Evolutionary conservation across 257 asterid species (phyloP).

Genomic region (Thymus quinquecostatus): DNA sequence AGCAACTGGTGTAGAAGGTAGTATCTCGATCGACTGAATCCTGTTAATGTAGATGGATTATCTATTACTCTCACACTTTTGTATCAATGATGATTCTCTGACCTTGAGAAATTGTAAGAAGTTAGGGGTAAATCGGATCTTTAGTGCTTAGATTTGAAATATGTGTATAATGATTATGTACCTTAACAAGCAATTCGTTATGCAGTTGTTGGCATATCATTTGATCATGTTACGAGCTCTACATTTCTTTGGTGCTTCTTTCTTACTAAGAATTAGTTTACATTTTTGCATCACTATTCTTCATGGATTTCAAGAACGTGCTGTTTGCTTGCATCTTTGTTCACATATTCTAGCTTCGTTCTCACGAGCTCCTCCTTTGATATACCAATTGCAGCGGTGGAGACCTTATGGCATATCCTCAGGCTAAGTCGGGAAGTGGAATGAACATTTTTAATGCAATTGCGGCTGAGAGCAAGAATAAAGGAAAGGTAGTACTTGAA

Average conservation of each 20-base stretch:
- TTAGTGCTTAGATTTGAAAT: conserved; percentile 2
- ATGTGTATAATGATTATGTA: no score
- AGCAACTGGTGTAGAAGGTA: neutral
- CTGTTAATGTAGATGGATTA: neutral
- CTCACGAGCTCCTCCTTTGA: neutral
- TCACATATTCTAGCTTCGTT: neutral
- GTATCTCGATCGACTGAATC: neutral
- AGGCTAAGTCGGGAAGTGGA: conserved; percentile 15
- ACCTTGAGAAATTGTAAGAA: neutral
- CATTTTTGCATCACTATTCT: neutral
- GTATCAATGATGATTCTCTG: neutral
- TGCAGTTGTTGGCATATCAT: neutral
- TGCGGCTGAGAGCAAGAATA: conserved; percentile 35
- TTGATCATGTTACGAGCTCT: neutral
- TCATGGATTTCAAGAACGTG: conserved; percentile 7
- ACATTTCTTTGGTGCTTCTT: neutral
- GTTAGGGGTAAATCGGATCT: neutral
- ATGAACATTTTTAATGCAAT: conserved; percentile 3
- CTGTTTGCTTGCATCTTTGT: neutral
- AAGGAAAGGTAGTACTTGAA: conserved; percentile 83
- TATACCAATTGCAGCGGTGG: conserved; percentile 19
- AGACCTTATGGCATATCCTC: neutral
- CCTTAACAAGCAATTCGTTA: neutral
- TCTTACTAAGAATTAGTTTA: neutral
- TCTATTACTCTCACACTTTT: neutral